Evolutionary conservation across 2,329 filamentous ascomycete genomes (phyloP), one percentile per base, ranked within the genome.

Genomic region (Cladophialophora yegresii): DNA sequence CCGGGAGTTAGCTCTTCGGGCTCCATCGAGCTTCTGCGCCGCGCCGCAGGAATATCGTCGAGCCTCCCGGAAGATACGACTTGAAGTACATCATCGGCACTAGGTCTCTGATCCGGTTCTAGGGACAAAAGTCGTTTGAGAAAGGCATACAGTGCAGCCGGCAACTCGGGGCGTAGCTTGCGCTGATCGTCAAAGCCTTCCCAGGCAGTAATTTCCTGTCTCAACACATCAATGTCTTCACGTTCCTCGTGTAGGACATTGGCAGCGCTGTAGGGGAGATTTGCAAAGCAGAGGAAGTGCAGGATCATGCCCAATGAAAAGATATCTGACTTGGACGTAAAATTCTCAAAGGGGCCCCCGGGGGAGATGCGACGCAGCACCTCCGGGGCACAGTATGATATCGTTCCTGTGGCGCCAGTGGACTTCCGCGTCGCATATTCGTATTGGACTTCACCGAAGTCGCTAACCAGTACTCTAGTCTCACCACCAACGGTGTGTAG

Each of bases 231-330:
- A 4, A 97, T 82, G 69, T 98, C 92, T 74, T 99, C 95, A 61
- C 92, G 87, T 73, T 98, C 93, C 75, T 98, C 93, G 65, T 96
- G 87, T 23, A 96, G 83, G 3, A 89, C 84, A 73, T 98, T 93
- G 58, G 93, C 91, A 71, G 89, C 90, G 26, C 79, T 82, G 74
- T 98, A 99, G 0, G 95, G 95, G 10, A 99, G 83, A 54, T 89
- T 85, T 1, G 89, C 91, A 74, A 99, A 99, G 75, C 95, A 99
- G 83, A 99, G 89, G 74, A 99, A 99, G 76, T 98, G 96, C 3
- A 99, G 83, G 62, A 98, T 98, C 93, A 99, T 97, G 55, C 95
- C 95, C 0, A 99, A 81, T 0, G 93, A 97, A 77, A 99, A 99
- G n/a, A 99, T 90, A 73, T 99, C 95, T 0, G 93, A 97, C 74